Evolutionary conservation across 768 basidiomycete species (phyloP), one percentile per base, ranked within the genome.

Genomic region (Boletus pseudo-olivaceus): DNA sequence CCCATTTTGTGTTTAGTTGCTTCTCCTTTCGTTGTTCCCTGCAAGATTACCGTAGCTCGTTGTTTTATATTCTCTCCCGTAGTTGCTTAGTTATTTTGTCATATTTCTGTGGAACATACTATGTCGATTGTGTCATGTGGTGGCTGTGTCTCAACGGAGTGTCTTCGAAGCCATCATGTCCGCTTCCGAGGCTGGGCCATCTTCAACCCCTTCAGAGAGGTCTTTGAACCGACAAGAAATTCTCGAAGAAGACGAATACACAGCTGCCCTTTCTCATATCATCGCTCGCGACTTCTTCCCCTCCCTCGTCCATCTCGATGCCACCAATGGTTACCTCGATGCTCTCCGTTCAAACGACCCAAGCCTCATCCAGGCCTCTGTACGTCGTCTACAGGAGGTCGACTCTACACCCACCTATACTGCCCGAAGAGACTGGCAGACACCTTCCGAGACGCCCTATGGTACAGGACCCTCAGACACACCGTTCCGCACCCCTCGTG

Each of bases 211-310:
- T 0, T 46, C 64, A 23, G 73, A 75, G 58, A 81, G 79, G 26
- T 93, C 90, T 17, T 75, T 93, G 53, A 88, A 88, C 66, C 74
- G 77, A 14, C 90, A 93, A 63, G 64, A 78, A 12, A 78, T 92
- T 14, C 80, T 91, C 14, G 89, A 92, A 46, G 97, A 99, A 76
- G 97, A 98, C 58, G 93, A 94, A 67, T 98, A 98, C 70, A 94
- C 93, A 2, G 84, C 82, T 43, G 90, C 89, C 1, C 78, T 99
- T 20, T 92, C 91, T 11, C 81, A 85, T 44, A 98, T 98, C 64
- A 98, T 98, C 64, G 89, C 91, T 37, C 87, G 97, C 46, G 96
- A 98, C 73, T 99, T 99, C 80, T 99, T 98, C 66, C 97, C 97
- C 0, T 92, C 92, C 12, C 82, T 98, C 10, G 83, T 87, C 17